Evolutionary conservation across 1,139 yeast species (phyloP).

Genomic region (Scheffersomyces insectosa): DNA sequence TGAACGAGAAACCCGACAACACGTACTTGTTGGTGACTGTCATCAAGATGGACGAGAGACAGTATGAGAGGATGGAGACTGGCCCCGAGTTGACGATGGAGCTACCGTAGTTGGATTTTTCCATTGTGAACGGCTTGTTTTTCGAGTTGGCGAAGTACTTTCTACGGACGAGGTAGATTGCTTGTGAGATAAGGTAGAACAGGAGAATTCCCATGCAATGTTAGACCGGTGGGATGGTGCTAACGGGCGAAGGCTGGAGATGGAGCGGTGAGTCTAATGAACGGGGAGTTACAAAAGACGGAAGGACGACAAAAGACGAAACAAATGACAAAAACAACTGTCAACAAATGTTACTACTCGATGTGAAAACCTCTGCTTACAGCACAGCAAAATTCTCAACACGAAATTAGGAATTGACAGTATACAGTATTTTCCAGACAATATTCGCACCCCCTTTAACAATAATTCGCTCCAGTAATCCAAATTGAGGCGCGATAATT

Average conservation of each 20-base stretch:
- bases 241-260: conserved; percentile 1
- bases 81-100: conserved; percentile 78
- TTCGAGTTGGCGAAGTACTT: conserved; percentile 12
- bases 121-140: conserved; percentile 25
- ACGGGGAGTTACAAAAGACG: background rate
- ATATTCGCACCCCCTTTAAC: too few species aligned
- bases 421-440: too few species aligned
- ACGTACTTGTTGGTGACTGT: conserved; percentile 97
- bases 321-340: conserved; percentile 1
- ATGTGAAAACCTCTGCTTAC: too few species aligned
- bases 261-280: background rate
- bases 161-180: conserved; percentile 31
- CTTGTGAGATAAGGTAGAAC: conserved; percentile 41
- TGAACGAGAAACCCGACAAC: conserved; percentile 77
- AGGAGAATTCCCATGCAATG: conserved; percentile 45
- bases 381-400: too few species aligned
- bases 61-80: conserved; percentile 81
- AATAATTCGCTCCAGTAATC: too few species aligned
- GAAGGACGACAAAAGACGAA: conserved; percentile 1
- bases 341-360: too few species aligned
- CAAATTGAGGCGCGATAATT: too few species aligned
- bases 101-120: conserved; percentile 26
- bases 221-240: background rate
- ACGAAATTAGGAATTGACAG: too few species aligned
- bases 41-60: conserved; percentile 92